Evolutionary conservation across 179 eudicot species (phyloP).

Genomic region (Actinidia chinensis): DNA sequence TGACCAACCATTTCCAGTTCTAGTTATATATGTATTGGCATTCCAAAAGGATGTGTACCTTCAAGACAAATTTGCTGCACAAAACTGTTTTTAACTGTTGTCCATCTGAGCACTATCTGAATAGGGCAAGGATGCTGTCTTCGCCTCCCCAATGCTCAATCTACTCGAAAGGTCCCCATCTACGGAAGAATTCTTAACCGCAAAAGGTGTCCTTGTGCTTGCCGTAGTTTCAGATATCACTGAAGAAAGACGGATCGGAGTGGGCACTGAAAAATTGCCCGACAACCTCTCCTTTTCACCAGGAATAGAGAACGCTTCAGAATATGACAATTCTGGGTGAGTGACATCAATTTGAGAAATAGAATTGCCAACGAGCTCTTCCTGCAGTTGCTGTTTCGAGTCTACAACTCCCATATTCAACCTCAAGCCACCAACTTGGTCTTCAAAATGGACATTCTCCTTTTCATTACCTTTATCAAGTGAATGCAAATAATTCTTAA

Average conservation of each 20-base stretch:
- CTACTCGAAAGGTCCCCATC: conserved; percentile 18
- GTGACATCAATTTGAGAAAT: conserved; percentile 8
- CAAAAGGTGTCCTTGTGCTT: conserved; percentile 21
- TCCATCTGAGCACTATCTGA: conserved; percentile 10
- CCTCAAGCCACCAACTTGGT: conserved; percentile 21
- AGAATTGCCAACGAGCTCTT: conserved; percentile 3
- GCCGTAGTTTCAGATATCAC: conserved; percentile 3
- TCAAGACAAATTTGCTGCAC: not conserved
- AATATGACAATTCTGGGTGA: conserved; percentile 5
- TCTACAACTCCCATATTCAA: not conserved
- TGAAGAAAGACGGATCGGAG: conserved; percentile 1
- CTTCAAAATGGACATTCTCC: conserved; percentile 8
- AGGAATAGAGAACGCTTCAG: not conserved
- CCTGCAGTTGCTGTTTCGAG: conserved; percentile 13
- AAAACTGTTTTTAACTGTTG: conserved; percentile 5
- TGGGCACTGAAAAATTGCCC: not conserved
- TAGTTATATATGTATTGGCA: not conserved
- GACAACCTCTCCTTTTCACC: conserved; percentile 1
- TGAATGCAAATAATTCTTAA: conserved; percentile 4
- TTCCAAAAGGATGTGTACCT: not conserved
- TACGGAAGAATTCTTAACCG: conserved; percentile 15
- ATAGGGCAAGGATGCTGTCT: conserved; percentile 4
- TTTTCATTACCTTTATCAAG: conserved; percentile 6
- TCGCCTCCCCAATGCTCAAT: conserved; percentile 6
- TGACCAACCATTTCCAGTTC: not conserved